Conservation (phyloP, 1,284 basidiomycete genomes). For the Afroboletus lepidellus region DNA sequence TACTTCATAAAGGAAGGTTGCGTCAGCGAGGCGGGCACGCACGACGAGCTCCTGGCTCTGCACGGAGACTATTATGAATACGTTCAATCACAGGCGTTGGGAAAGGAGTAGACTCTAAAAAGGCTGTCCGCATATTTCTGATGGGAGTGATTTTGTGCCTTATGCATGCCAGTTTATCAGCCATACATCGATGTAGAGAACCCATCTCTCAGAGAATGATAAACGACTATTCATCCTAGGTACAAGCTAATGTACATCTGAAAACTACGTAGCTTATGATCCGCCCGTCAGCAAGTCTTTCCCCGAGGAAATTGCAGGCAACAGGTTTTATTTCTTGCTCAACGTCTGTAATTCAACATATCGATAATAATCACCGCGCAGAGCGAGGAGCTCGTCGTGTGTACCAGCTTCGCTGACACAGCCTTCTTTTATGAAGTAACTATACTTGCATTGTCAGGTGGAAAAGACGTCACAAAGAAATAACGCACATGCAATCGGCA, state of each 20-base stretch:
- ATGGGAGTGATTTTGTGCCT: too few relatives aligned
- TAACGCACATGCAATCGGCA: slow-evolving; percentile 83
- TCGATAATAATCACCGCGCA: slow-evolving; percentile 81
- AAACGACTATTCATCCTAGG: too few relatives aligned
- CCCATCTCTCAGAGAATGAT: too few relatives aligned
- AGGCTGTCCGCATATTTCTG: too few relatives aligned
- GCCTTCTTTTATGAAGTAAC: slow-evolving; percentile 91
- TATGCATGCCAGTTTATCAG: too few relatives aligned
- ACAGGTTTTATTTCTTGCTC: slow-evolving; percentile 47
- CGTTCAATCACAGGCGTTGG: slow-evolving; percentile 79
- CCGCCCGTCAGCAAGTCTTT: too few relatives aligned
- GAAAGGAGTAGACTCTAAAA: slow-evolving; percentile 43
- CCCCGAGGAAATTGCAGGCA: too few relatives aligned
- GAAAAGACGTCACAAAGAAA: not conserved
- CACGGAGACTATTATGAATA: slow-evolving; percentile 85
- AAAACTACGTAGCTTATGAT: too few relatives aligned
- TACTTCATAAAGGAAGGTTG: slow-evolving; percentile 90
- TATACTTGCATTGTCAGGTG: too few relatives aligned
- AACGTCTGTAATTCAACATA: slow-evolving; percentile 82
- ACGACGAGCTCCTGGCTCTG: slow-evolving; percentile 74
- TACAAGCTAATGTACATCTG: too few relatives aligned
- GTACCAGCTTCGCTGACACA: slow-evolving; percentile 84
- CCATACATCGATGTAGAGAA: too few relatives aligned
- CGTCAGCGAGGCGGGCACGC: slow-evolving; percentile 86
- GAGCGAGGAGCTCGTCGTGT: slow-evolving; percentile 77